A percentile compares a stretch with the other conserved stretches of the same genome.
phyloP scores from a whole-genome alignment of 768 basidiomycete genomes.

The Leucocoprinus sp. region DNA sequence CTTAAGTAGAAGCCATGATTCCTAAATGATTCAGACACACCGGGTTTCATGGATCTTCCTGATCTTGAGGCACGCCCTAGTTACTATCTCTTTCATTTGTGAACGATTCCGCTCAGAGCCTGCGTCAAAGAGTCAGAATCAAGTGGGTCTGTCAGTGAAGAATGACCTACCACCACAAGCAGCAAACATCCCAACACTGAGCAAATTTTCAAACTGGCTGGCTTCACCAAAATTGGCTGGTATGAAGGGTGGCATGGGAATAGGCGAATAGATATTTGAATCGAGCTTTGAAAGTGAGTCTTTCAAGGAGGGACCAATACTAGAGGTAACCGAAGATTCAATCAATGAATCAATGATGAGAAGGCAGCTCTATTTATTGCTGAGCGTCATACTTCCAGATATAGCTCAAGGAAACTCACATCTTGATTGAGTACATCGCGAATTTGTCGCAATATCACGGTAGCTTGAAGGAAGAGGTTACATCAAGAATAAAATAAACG shows the following conservation, averaged over 20 bases:
- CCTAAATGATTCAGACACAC: conserved; percentile 14
- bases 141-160: no score
- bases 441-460: conserved; percentile 28
- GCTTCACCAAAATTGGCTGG: conserved; percentile 32
- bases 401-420: conserved; percentile 14
- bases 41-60: conserved; percentile 31
- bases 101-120: conserved; percentile 30
- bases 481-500: neutral
- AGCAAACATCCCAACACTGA: conserved; percentile 28
- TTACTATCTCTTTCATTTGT: conserved; percentile 29
- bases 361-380: conserved; percentile 23
- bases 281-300: conserved; percentile 22
- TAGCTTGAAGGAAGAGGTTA: conserved; percentile 15
- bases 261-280: conserved; percentile 23
- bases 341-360: conserved; percentile 30
- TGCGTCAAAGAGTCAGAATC: conserved; percentile 7
- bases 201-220: conserved; percentile 27
- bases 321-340: conserved; percentile 25
- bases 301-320: conserved; percentile 14
- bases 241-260: conserved; percentile 27
- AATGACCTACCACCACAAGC: conserved; percentile 24
- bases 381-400: neutral
- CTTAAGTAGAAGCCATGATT: neutral
- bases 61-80: conserved; percentile 26
- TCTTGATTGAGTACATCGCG: conserved; percentile 26